phyloP scores from a whole-genome alignment of 2,329 filamentous ascomycete species.

The Xylariales sp. region DNA sequence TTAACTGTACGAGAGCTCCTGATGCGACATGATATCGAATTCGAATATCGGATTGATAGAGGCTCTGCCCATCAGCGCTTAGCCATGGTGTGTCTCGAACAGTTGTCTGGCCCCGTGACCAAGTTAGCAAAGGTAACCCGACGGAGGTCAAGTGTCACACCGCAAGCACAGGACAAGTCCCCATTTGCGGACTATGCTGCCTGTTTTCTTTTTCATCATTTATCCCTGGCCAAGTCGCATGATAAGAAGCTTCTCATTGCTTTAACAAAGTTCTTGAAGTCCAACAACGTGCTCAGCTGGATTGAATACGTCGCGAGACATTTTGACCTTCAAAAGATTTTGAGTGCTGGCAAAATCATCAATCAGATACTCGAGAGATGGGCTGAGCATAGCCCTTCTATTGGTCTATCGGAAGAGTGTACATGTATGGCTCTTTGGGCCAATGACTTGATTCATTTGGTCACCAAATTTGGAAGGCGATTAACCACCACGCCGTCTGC shows the following conservation, averaged over 20 bases:
- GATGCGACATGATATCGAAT: background rate
- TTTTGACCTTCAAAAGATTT: constrained; percentile 1
- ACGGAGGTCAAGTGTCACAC: no score
- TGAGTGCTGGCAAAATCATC: constrained; percentile 8
- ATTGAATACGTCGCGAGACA: constrained; percentile 23
- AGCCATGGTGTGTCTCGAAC: constrained; percentile 2
- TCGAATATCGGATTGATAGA: constrained; percentile 4
- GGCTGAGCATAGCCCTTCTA: background rate
- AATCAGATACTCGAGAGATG: constrained; percentile 4
- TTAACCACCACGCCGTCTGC: constrained; percentile 2
- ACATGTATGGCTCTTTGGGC: constrained; percentile 7
- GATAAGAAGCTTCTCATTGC: no score
- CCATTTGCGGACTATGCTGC: no score
- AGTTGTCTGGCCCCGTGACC: no score
- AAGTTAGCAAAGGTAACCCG: no score
- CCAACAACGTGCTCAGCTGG: constrained; percentile 24
- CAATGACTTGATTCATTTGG: constrained; percentile 9
- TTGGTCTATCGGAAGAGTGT: background rate
- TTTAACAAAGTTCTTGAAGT: no score
- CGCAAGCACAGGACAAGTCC: no score
- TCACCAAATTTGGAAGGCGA: constrained; percentile 8
- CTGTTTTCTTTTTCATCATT: no score
- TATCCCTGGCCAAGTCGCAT: no score
- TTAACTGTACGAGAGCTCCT: constrained; percentile 6
- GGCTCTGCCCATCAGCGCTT: constrained; percentile 1